These are phyloP conservation scores for Scutellaria baicalensis DNA, from an alignment of 257 asterid species.

Conservation along the genomic window DNA sequence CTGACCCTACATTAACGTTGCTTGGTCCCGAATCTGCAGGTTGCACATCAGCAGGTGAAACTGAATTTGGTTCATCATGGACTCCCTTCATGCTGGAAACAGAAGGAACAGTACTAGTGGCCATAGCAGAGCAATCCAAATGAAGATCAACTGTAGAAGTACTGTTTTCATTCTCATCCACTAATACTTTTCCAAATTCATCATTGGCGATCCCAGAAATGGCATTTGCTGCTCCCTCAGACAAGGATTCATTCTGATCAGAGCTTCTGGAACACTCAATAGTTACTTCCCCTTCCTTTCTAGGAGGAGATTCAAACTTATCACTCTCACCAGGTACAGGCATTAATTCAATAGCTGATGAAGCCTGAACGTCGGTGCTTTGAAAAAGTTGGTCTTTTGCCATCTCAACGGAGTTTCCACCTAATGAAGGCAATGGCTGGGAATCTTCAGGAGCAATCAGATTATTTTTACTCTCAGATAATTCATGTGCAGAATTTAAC, in stretches of 20 bases:
- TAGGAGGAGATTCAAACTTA: constrained; percentile 7
- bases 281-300: constrained; percentile 8
- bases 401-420: constrained; percentile 2
- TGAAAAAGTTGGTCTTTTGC: constrained; percentile 11
- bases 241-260: constrained; percentile 6
- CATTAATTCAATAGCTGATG: constrained; percentile 11
- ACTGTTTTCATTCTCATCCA: constrained; percentile 15
- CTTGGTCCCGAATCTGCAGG: constrained; percentile 24
- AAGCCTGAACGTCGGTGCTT: constrained; percentile 10
- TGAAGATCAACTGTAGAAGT: constrained; percentile 4
- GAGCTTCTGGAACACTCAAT: constrained; percentile 14
- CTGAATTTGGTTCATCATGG: constrained; percentile 21
- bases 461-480: constrained; percentile 15
- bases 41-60: constrained; percentile 17
- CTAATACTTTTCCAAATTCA: constrained; percentile 17
- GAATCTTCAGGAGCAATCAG: constrained; percentile 14
- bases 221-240: neutral
- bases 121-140: neutral
- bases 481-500: constrained; percentile 14
- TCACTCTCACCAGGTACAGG: constrained; percentile 12
- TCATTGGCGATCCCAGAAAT: constrained; percentile 13
- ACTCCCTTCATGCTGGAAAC: constrained; percentile 21
- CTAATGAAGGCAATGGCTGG: constrained; percentile 15
- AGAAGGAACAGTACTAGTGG: constrained; percentile 19
- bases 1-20: constrained; percentile 12